Evolutionary conservation across 495 filamentous ascomycete species (phyloP).

Genomic region (Penicillium subrubescens): DNA sequence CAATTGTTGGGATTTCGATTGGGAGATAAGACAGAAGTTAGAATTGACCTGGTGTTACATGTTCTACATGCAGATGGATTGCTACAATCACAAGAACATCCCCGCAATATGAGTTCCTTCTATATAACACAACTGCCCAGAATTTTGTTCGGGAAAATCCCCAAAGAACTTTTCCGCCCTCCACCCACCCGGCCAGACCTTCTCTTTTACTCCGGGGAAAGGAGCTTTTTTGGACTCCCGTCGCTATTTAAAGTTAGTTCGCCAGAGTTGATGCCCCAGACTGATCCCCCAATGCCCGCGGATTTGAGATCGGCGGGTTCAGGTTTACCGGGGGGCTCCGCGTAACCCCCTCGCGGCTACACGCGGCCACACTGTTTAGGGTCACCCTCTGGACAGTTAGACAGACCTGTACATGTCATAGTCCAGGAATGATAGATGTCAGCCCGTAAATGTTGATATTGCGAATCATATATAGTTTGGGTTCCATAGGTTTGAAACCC

Average conservation of each 20-base stretch:
- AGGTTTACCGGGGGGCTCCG: conserved; percentile 16
- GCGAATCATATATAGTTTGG: too few relatives aligned
- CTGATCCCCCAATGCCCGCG: conserved; percentile 15
- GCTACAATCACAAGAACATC: not conserved
- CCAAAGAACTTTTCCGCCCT: conserved; percentile 23
- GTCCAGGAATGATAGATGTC: not conserved
- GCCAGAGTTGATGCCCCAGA: conserved; percentile 2
- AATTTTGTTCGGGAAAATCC: conserved; percentile 4
- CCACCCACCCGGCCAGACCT: conserved; percentile 19
- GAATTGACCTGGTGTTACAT: not conserved
- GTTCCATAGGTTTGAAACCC: too few relatives aligned
- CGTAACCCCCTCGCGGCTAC: conserved; percentile 14
- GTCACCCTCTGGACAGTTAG: not conserved
- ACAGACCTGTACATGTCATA: not conserved
- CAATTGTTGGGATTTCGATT: conserved; percentile 1
- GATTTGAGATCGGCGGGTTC: conserved; percentile 1
- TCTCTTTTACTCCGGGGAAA: conserved; percentile 13
- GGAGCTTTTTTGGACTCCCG: not conserved
- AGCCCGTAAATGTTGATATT: not conserved
- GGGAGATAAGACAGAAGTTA: not conserved
- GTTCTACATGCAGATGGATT: not conserved
- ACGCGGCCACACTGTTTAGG: conserved; percentile 3
- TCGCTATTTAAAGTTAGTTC: conserved; percentile 12
- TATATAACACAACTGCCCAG: not conserved
- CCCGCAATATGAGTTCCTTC: not conserved